These are phyloP conservation scores for Neckera pumila DNA, from an alignment of 225 moss, liverwort and hornwort species.

Conservation along the genomic window DNA sequence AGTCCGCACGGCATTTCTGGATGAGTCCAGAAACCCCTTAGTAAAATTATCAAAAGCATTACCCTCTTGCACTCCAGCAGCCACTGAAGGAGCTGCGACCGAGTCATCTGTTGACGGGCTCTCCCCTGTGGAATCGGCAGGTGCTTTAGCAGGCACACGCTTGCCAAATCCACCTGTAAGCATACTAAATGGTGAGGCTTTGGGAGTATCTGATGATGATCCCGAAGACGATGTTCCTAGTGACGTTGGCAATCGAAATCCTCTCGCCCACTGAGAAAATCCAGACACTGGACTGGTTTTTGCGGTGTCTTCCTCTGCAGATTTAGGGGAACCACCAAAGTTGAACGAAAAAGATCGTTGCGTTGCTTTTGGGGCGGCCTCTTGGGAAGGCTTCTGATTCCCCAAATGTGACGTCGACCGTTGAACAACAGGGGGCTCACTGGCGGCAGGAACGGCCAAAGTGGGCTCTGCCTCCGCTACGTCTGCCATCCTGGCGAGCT, in stretches of 20 bases:
- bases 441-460: slow-evolving; percentile 1
- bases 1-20: slow-evolving; percentile 81
- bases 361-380: slow-evolving; percentile 1
- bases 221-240: slow-evolving; percentile 16
- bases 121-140: slow-evolving; percentile 53
- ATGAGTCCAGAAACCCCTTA: slow-evolving; percentile 73
- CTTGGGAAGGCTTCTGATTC: neutral
- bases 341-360: slow-evolving; percentile 25
- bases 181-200: slow-evolving; percentile 38
- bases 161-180: slow-evolving; percentile 71
- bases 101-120: slow-evolving; percentile 39
- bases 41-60: slow-evolving; percentile 80
- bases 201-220: slow-evolving; percentile 17
- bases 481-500: slow-evolving; percentile 8
- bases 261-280: slow-evolving; percentile 55
- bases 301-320: neutral
- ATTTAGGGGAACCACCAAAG: slow-evolving; percentile 13
- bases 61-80: slow-evolving; percentile 34
- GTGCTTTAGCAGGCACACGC: slow-evolving; percentile 53
- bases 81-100: slow-evolving; percentile 18
- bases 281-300: slow-evolving; percentile 21
- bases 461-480: slow-evolving; percentile 16
- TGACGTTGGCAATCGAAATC: slow-evolving; percentile 34
- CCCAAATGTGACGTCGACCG: slow-evolving; percentile 10
- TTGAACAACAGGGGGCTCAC: neutral